Percentiles rank a stretch among this genome's conserved stretches.
Conservation (phyloP, 23 red algal genomes). For the Gracilaria domingensis region DNA sequence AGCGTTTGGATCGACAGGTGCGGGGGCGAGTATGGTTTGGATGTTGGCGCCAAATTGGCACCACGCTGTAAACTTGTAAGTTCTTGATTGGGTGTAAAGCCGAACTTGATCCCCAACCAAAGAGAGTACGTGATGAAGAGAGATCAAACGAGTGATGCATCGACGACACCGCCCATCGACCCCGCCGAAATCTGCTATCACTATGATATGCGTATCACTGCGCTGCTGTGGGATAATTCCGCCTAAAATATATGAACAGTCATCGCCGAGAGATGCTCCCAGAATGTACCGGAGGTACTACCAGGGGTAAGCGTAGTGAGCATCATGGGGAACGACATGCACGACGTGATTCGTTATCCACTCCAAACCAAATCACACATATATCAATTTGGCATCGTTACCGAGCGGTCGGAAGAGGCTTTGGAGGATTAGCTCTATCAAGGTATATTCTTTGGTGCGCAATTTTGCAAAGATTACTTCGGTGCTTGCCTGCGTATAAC, state of each 20-base stretch:
- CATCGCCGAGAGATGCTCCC: too few species aligned
- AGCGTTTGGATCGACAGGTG: not conserved
- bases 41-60: slow-evolving; percentile 10
- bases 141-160: too few species aligned
- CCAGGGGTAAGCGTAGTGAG: too few species aligned
- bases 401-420: not conserved
- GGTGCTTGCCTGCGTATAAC: not conserved
- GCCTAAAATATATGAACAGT: too few species aligned
- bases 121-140: not conserved
- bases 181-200: too few species aligned
- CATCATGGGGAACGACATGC: too few species aligned
- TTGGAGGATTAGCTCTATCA: not conserved
- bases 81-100: not conserved
- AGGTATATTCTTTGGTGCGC: not conserved
- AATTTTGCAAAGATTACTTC: too few species aligned
- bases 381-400: not conserved
- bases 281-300: too few species aligned
- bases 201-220: too few species aligned
- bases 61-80: not conserved
- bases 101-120: not conserved
- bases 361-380: too few species aligned
- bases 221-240: too few species aligned
- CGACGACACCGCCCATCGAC: too few species aligned
- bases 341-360: not conserved
- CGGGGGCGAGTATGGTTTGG: not conserved